Evolutionary conservation across 805 yeast species (phyloP), one percentile per base, ranked within the genome.

Genomic region (Kazachstania africana): DNA sequence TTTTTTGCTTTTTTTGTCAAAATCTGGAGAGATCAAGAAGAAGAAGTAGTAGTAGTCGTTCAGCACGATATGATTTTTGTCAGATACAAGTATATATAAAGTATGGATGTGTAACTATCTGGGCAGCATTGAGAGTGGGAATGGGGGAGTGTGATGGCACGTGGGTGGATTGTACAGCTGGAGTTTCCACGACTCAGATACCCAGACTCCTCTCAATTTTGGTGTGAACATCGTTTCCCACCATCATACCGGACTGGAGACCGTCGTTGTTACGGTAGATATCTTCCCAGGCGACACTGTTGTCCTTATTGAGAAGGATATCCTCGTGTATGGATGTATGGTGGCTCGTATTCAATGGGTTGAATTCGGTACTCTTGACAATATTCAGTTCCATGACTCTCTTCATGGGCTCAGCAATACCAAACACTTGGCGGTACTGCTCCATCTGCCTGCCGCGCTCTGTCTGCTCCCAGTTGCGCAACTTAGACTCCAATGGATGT

Each of bases 361-460:
- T 73, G 55, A 75, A 75, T 36, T 80, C 84, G 10, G 81, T 71
- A 29, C 66, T 63, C 28, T 73, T 71, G 3, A 88, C 78, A 16
- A 88, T 68, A 35, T 72, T 64, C 49, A 82, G 61, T 47, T 91
- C 98, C 95, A 91, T 85, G 20, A 77, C 74, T 49, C 96, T 70
- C 50, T 78, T 78, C 55, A 88, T 79, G 6, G 98, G 96, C 48
- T 82, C 97, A 8, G 91, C 95, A 29, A 88, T 74, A 12, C 98
- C 98, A 55, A 80, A 85, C 12, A 81, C 60, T 43, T 93, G 71
- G 52, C 94, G 72, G 57, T 81, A 77, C 37, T 73, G 73, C 52
- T 85, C 91, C 62, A 87, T 47, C 47, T 74, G 75, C 42, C 77
- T 62, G 19, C 73, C 73, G 21, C 69, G 68, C 48, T 84, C 85